Base-by-base conservation (phyloP, 2,329 filamentous ascomycete genomes). In the Mycogone perniciosa region DNA sequence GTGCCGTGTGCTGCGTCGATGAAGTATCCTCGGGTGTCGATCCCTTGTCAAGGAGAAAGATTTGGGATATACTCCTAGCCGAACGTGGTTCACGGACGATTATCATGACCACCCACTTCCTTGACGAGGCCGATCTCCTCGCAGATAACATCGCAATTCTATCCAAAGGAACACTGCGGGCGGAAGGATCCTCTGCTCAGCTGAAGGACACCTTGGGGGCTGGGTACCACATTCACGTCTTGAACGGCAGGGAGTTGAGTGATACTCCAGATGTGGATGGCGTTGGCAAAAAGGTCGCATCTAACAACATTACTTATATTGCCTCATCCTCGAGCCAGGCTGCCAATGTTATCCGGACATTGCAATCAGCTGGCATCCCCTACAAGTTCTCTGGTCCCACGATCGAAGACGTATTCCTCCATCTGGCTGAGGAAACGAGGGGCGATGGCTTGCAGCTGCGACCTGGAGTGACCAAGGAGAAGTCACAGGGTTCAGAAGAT, bases 1-100 rank as follows among this genome's bases (percentile, higher is more conserved):
- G 82, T 42, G 77, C 77, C 13, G 76, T 90, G 4, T 89, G 86
- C 63, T 84, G 85, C 58, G 77, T 89, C 9, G 86, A 90, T 56
- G 86, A 90, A 63, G 85, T 89, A 5, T 85, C 81, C 7, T 86
- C 81, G 42, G 86, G 86, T 7, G 71, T 90, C 7, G 86, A 90
- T 64, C 85, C 86, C 1, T 68, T 90, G 0, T 86, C 82, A 7
- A 73, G 86, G 1, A 57, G 62, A 31, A 65, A 65, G 31, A 64
- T 66, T 11, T 66, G 64, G 64, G 63, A 88, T 55, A 88, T 89
- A 49, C 71, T 89, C 2, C 70, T 88, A 7, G 78, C 81, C 0
- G 84, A 88, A 61, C 76, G 85, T 49, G 84, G 84, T 4, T 71
- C 72, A 39, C 69, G 85, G 35, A 87, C 85, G 0, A 85, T 88